Base-by-base conservation (phyloP, 306 rosid genomes). In the Erythrophleum fordii region DNA sequence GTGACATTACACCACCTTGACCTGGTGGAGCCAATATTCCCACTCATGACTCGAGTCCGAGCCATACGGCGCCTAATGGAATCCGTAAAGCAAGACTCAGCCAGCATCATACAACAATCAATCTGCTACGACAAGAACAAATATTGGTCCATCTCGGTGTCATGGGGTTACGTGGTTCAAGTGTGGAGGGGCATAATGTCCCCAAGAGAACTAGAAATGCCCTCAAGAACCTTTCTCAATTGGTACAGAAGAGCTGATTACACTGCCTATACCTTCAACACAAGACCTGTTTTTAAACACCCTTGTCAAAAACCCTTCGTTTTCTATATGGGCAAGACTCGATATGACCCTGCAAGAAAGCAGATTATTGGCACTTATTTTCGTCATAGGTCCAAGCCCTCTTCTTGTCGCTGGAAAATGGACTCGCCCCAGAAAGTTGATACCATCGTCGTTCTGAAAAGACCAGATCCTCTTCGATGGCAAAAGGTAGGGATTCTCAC, bases 141-240 rank as follows among this genome's bases (percentile, higher is more conserved):
- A 4, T 62, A 75, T 29, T 93, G 98, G 99, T 90, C 99, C 23
- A 79, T 95, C 62, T 87, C 97, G 22, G 53, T 95, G 52, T 95
- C 99, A 6, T 95, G 97, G 97, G 99, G 99, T 1, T 95, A 80
- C 35, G 95, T 87, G 14, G 93, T 95, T 88, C 95, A 92, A 74
- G 53, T 92, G 70, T 13, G 87, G 11, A 88, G 97, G 77, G 98
- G 97, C 39, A 85, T 92, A 8, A 26, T 92, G 35, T 94, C 98
- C 26, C 97, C 98, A 0, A 78, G 98, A 76, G 98, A 94, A 51
- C 70, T 92, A 25, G 98, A 94, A 72, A 92, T 85, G 82, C 95
- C 98, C 1, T 72, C 97, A 0, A 77, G 98, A 67, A 94, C 98
- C 18, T 94, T 94, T 44, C 89, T 89, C 2, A 91, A 94, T 76